Conservation (phyloP, 1,284 basidiomycete genomes). For the Phaffia rhodozyma region DNA sequence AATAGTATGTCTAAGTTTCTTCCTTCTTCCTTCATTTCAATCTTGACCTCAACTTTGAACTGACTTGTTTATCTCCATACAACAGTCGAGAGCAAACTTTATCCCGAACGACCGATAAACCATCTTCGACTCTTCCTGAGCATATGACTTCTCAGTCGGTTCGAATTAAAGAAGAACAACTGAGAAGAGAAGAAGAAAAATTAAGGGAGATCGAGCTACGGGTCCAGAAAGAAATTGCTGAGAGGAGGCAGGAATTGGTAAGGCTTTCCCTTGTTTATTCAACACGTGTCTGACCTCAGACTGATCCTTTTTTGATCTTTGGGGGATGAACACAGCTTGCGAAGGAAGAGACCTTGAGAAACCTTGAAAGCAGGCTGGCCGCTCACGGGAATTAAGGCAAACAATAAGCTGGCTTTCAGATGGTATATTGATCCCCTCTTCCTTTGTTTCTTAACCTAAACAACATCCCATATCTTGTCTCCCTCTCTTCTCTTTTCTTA, state of each 20-base stretch:
- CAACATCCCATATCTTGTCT: neutral
- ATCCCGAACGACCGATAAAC: constrained; percentile 35
- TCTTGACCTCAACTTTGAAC: constrained; percentile 78
- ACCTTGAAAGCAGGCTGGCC: constrained; percentile 36
- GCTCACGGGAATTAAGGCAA: constrained; percentile 17
- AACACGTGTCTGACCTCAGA: too few species aligned
- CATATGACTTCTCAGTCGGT: constrained; percentile 94
- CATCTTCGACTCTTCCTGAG: constrained; percentile 72
- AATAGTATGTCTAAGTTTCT: constrained; percentile 9
- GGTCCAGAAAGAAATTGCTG: constrained; percentile 96
- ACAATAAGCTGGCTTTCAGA: neutral
- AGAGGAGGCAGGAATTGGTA: constrained; percentile 86
- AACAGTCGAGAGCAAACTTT: constrained; percentile 7
- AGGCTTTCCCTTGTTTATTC: neutral
- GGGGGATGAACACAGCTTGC: constrained; percentile 41
- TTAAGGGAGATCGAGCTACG: constrained; percentile 96
- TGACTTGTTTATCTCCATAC: constrained; percentile 57
- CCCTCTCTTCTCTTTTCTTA: neutral
- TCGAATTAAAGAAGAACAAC: constrained; percentile 95
- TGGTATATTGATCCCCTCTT: too few species aligned
- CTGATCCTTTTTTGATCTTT: neutral
- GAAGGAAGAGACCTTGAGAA: constrained; percentile 59
- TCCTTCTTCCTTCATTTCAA: neutral
- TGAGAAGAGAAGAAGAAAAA: constrained; percentile 95
- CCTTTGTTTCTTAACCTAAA: neutral